Base-by-base conservation (phyloP, 305 asterid genomes). In the Striga hermonthica region DNA sequence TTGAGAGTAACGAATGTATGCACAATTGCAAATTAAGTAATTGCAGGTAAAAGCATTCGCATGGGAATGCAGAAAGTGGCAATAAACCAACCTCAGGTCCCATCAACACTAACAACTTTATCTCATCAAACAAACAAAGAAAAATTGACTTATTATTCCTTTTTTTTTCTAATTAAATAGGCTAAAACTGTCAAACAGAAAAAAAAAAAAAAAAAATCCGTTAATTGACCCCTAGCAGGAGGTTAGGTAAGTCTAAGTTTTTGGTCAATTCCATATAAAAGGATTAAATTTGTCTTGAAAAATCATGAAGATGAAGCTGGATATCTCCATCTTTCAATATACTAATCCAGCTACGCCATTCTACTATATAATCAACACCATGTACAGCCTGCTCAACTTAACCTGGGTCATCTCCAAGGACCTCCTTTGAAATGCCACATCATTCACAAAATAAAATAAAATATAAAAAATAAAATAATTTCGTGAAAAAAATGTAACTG, bases 1-100 rank as follows among this genome's bases (percentile, higher is more conserved):
- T 65, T 52, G 43, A 63, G 59, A 58, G 68, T 60, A 64, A 52
- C 72, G 59, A 50, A 56, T 14, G 45, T 36, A 64, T 48, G 65
- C 38, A 55, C 47, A 60, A 66, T 70, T 16, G 64, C 28, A 22
- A 61, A 66, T 65, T 53, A 65, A 48, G 69, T 11, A 13, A 48
- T 35, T 59, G 34, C 61, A 36, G 55, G 31, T 22, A 22, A 22
- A 22, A 22, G 31, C 31, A 22, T 22, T 22, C 31, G 31, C 31
- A 1, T 22, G 31, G 62, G 37, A 1, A 62, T 11, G 38, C n/a
- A 65, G 10, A 50, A 52, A 2, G 31, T 16, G 50, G 35, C 14
- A 35, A n/a, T 16, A 48, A 14, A 14, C 12, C 49, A 13, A 4
- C 34, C 48, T 58, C 31, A 34, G 13, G 10, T 39, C 57, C 57